A percentile compares a stretch with the other conserved stretches of the same genome.
Evolutionary conservation across 306 rosid species (phyloP).

Genomic region (Pueraria montana): DNA sequence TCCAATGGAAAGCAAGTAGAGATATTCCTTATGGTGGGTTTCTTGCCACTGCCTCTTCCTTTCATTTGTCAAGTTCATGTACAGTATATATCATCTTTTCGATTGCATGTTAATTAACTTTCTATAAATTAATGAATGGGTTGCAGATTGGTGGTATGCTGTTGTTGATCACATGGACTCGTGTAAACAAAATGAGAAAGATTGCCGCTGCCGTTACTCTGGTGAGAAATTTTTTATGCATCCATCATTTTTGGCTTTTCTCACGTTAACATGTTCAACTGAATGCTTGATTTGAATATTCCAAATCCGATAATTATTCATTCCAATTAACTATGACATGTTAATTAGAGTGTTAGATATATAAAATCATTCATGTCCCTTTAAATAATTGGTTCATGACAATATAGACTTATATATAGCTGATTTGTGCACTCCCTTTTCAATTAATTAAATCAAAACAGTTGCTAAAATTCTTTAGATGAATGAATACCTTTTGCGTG

Average conservation of each 20-base stretch:
- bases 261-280: neutral
- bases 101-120: no score
- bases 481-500: neutral
- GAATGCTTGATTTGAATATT: neutral
- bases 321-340: no score
- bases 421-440: no score
- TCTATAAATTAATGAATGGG: no score
- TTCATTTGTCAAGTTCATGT: no score
- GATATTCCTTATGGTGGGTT: constrained; percentile 64
- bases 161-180: constrained; percentile 64
- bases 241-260: constrained; percentile 4
- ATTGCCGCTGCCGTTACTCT: constrained; percentile 57
- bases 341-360: no score
- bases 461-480: no score
- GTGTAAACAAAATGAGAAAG: constrained; percentile 55
- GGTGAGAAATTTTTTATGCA: constrained; percentile 54
- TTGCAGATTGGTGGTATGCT: constrained; percentile 81
- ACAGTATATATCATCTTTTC: no score
- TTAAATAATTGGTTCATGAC: no score
- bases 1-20: constrained; percentile 66
- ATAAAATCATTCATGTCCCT: neutral
- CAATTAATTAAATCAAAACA: no score
- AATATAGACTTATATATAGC: no score
- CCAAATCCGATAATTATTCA: no score
- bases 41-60: neutral